These are phyloP conservation scores for Ampelocalamus luodianensis DNA, from an alignment of 176 grass and related monocot genomes.

Conservation along the genomic window DNA sequence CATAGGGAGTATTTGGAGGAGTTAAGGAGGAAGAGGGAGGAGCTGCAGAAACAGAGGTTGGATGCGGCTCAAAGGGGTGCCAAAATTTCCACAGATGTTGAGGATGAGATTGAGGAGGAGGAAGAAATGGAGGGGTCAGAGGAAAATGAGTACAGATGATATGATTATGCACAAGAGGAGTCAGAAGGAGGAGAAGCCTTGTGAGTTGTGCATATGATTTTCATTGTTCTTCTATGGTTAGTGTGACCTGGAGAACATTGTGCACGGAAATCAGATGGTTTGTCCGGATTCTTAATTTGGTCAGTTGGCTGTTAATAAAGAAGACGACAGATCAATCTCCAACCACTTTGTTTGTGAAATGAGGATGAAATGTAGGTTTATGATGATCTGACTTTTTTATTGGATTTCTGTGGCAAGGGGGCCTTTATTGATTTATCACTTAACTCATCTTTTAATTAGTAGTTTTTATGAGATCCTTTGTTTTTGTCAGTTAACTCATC, in stretches of 20 bases:
- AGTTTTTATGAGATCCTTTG: constrained; percentile 1
- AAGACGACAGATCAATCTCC: neutral
- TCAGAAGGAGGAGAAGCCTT: neutral
- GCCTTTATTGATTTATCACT: constrained; percentile 30
- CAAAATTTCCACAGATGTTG: neutral
- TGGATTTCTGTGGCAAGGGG: neutral
- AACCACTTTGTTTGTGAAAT: constrained; percentile 2
- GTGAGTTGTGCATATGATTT: neutral
- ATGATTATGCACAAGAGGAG: neutral
- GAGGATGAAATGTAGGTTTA: constrained; percentile 22
- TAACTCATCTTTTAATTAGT: constrained; percentile 4
- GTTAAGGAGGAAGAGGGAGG: constrained; percentile 59
- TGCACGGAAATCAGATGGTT: neutral
- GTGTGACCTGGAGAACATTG: too few species aligned
- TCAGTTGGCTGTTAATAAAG: neutral
- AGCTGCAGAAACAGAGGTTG: constrained; percentile 52
- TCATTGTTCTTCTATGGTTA: too few species aligned
- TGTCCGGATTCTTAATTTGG: neutral
- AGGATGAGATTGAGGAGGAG: constrained; percentile 21
- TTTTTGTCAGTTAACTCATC: constrained; percentile 24
- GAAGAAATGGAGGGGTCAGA: constrained; percentile 15
- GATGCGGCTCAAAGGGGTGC: constrained; percentile 9
- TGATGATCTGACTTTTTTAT: neutral
- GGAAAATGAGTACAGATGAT: constrained; percentile 16
- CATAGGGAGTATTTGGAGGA: constrained; percentile 66